These are phyloP conservation scores for Dinochytrium kinnereticum DNA, from an alignment of 371 early-diverging fungal genomes.

Conservation along the genomic window DNA sequence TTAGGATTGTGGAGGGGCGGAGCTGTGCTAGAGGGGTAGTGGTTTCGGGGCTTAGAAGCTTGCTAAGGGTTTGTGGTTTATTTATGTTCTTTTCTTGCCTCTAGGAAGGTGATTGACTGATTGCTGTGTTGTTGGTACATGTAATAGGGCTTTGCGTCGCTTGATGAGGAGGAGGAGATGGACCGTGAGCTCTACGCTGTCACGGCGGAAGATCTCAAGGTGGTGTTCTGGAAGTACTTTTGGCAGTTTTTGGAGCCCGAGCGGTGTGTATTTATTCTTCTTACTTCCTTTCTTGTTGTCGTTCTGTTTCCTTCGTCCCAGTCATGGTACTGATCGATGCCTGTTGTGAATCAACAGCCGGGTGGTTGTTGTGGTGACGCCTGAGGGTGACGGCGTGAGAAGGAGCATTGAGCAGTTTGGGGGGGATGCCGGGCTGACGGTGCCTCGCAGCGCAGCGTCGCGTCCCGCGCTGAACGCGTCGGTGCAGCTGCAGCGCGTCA, in stretches of 20 bases:
- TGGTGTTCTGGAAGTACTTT: conserved; percentile 57
- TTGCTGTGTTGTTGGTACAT: not conserved
- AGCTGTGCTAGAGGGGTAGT: conserved; percentile 58
- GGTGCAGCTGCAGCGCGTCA: not conserved
- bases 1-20: conserved; percentile 50
- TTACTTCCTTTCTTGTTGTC: not conserved
- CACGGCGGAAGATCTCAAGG: conserved; percentile 49
- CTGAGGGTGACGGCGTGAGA: not conserved
- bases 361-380: not conserved
- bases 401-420: not conserved
- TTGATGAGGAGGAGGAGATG: conserved; percentile 39
- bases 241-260: conserved; percentile 51
- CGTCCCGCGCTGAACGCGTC: not conserved
- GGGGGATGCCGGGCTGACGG: not conserved
- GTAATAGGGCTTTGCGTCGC: conserved; percentile 45
- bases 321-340: not conserved
- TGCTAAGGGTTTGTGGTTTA: conserved; percentile 49
- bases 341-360: not conserved
- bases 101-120: not conserved
- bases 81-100: conserved; percentile 3
- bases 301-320: no score
- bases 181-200: conserved; percentile 51
- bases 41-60: conserved; percentile 49
- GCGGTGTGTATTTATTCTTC: not conserved
- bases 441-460: not conserved